These are phyloP conservation scores for Lactifluus hygrophoroides DNA, from an alignment of 768 basidiomycete species.

Conservation along the genomic window DNA sequence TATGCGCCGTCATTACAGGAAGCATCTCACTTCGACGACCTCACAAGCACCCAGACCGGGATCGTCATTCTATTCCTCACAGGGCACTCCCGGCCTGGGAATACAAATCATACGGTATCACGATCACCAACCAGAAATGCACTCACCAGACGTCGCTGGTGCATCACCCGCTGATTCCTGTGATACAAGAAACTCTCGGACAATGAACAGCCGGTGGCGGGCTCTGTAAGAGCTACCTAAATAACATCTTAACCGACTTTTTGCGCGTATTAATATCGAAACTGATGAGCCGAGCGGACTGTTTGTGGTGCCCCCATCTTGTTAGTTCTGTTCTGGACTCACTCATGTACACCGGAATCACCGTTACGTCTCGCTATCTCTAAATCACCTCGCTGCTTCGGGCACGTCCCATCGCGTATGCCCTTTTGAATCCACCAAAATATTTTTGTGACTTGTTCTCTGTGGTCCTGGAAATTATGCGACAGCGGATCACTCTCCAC, in stretches of 20 bases:
- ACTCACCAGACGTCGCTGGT: background rate
- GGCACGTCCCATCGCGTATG: slow-evolving; percentile 11
- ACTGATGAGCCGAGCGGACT: slow-evolving; percentile 15
- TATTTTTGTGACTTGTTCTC: slow-evolving; percentile 10
- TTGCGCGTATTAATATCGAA: slow-evolving; percentile 10
- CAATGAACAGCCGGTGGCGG: slow-evolving; percentile 10
- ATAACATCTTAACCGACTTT: background rate
- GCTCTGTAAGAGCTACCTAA: slow-evolving; percentile 4
- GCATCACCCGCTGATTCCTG: background rate
- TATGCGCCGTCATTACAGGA: slow-evolving; percentile 73
- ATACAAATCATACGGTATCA: slow-evolving; percentile 20
- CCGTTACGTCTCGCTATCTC: slow-evolving; percentile 19
- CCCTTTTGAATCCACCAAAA: slow-evolving; percentile 16
- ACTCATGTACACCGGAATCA: slow-evolving; percentile 16
- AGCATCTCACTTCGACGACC: slow-evolving; percentile 34
- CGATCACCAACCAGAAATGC: slow-evolving; percentile 6
- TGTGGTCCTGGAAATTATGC: slow-evolving; percentile 9
- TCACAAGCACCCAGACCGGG: slow-evolving; percentile 11
- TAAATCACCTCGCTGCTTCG: slow-evolving; percentile 13
- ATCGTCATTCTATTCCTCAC: slow-evolving; percentile 10
- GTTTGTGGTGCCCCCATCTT: slow-evolving; percentile 14
- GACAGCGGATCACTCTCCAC: slow-evolving; percentile 3
- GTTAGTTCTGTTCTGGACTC: slow-evolving; percentile 18
- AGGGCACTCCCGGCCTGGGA: slow-evolving; percentile 5
- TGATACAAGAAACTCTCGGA: slow-evolving; percentile 3